Base-by-base conservation (phyloP, 2,329 filamentous ascomycete genomes). In the Ascochyta koolunga region DNA sequence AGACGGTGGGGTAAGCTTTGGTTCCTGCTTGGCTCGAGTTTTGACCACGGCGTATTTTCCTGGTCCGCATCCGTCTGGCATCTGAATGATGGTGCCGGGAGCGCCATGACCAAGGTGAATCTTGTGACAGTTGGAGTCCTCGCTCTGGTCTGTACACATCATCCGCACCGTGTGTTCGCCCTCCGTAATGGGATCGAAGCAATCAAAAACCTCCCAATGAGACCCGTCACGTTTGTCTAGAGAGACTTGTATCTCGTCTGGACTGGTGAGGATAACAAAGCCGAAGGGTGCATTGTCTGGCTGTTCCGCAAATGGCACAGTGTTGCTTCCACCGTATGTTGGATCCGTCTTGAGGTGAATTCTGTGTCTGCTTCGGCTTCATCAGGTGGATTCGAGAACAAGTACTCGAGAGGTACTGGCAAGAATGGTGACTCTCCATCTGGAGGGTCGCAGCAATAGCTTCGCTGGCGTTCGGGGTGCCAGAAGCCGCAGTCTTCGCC, bases 141-240 rank as follows among this genome's bases (percentile, higher is more conserved):
- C n/a, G n/a, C n/a, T n/a, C n/a, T n/a, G n/a, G n/a, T n/a, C n/a
- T n/a, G n/a, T n/a, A n/a, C n/a, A n/a, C n/a, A n/a, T n/a, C n/a
- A 44, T 44, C 3, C 41, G 31, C 4, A 44, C 41, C 11, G 31
- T 44, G 3, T 44, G 41, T 18, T 44, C 41, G 7, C 41, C 41
- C 29, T 44, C 41, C 2, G 41, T 19, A 18, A 44, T 21, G 3
- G 41, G 19, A 18, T 44, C 41, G 13, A 19, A 19, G 29, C 41
- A 44, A 24, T 44, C 41, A 31, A 44, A 44, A 18, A 44, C 41
- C 5, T 44, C 41, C 41, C 41, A 44, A 24, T 44, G 41, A 32
- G 41, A 44, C 19, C 41, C 41, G 29, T 44, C 41, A 24, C 41
- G 41, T 15, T 44, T 44, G 29, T 44, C 41, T n/a, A 44, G 41